phyloP scores from a whole-genome alignment of 257 asterid genomes.

The Nicotiana sylvestris region DNA sequence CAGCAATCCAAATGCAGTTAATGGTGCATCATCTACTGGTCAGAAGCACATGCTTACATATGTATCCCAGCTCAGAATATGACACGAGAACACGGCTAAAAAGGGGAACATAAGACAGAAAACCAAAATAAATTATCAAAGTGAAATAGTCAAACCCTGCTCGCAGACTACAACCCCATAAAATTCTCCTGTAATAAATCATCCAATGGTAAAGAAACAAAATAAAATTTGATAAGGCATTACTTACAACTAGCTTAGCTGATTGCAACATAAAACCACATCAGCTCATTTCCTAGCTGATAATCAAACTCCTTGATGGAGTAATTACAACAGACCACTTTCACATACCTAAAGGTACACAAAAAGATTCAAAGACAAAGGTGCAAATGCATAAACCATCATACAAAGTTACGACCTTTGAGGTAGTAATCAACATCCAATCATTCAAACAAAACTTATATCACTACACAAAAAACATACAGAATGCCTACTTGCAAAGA shows the following conservation, averaged over 20 bases:
- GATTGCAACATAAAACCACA: not conserved
- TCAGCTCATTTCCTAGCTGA: not conserved
- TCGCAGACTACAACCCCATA: not conserved
- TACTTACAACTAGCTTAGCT: not conserved
- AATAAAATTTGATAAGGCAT: not conserved
- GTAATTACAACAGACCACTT: not conserved
- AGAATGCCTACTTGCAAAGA: not conserved
- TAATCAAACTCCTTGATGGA: not conserved
- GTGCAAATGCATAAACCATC: not conserved
- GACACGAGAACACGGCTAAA: not conserved
- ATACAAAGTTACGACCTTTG: not conserved
- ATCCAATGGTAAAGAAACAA: not conserved
- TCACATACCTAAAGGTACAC: not conserved
- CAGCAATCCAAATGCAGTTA: not conserved
- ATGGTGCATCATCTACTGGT: not conserved
- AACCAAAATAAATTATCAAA: not conserved
- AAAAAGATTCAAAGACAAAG: not conserved
- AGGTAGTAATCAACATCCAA: not conserved
- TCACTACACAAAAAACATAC: not conserved
- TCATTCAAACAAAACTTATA: not conserved
- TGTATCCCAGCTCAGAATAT: not conserved
- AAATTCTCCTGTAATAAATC: not conserved
- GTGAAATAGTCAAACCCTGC: not conserved
- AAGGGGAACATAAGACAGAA: not conserved
- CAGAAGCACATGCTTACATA: not conserved